phyloP scores from a whole-genome alignment of 768 basidiomycete genomes.

The Fibroporia radiculosa region DNA sequence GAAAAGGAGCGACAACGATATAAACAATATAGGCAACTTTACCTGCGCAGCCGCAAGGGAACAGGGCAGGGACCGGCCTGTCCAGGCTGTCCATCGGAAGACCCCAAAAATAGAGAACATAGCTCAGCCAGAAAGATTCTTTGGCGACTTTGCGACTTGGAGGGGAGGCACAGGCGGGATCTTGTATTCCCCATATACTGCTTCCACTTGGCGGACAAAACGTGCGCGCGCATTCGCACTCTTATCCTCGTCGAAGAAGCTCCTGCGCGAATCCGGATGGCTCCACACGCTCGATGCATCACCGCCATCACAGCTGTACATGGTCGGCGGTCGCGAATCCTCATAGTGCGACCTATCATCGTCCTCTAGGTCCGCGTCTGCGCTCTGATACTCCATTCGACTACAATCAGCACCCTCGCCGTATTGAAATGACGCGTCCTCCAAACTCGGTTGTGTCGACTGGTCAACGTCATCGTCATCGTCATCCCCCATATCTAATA shows the following conservation, averaged over 20 bases:
- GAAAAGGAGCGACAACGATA: background rate
- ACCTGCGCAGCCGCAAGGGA: too few species aligned
- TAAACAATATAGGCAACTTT: too few species aligned
- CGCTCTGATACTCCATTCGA: too few species aligned
- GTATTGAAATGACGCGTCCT: too few species aligned
- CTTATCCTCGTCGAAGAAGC: conserved; percentile 45
- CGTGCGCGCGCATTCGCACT: conserved; percentile 41
- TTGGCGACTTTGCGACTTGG: conserved; percentile 4
- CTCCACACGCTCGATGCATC: conserved; percentile 41
- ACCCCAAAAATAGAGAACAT: background rate
- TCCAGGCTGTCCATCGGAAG: background rate
- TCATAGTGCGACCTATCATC: conserved; percentile 8
- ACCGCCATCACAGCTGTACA: conserved; percentile 22
- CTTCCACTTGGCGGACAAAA: conserved; percentile 45
- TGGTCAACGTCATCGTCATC: too few species aligned
- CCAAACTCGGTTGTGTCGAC: too few species aligned
- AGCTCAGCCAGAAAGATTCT: background rate
- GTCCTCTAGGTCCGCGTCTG: conserved; percentile 16
- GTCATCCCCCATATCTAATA: conserved; percentile 1
- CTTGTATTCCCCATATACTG: conserved; percentile 36
- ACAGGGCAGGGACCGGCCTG: background rate
- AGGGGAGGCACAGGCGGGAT: conserved; percentile 38
- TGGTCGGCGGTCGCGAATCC: conserved; percentile 20
- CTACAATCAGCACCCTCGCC: background rate
- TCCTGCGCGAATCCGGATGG: conserved; percentile 32